Conservation (phyloP, 805 yeast species). For the Hemisphaericaspora nanyangensis region DNA sequence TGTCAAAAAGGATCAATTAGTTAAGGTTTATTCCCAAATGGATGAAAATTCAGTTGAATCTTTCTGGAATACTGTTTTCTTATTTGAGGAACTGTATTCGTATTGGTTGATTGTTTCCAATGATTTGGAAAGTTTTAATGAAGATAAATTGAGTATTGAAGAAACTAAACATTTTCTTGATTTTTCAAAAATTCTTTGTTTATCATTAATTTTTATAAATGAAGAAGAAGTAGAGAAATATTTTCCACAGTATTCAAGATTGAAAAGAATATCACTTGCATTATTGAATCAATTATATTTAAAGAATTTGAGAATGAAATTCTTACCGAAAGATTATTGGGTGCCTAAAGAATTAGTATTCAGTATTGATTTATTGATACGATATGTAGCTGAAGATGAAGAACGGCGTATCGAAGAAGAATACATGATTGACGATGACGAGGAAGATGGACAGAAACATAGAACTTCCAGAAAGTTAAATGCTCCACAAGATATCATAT, state of each 20-base stretch:
- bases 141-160: constrained; percentile 35
- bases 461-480: background rate
- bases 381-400: constrained; percentile 42
- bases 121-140: constrained; percentile 54
- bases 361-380: constrained; percentile 34
- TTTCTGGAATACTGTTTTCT: constrained; percentile 38
- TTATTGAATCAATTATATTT: constrained; percentile 62
- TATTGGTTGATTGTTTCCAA: constrained; percentile 65
- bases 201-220: constrained; percentile 44
- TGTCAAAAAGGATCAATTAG: constrained; percentile 9
- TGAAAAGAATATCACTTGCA: constrained; percentile 39
- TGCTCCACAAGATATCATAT: constrained; percentile 9
- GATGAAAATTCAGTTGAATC: background rate
- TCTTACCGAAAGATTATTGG: constrained; percentile 57
- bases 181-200: constrained; percentile 49
- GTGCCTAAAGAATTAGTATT: constrained; percentile 25
- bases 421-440: constrained; percentile 11
- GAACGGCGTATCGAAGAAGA: constrained; percentile 19
- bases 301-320: constrained; percentile 58
- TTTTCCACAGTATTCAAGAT: constrained; percentile 5
- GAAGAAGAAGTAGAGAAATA: constrained; percentile 7
- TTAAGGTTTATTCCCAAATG: constrained; percentile 6
- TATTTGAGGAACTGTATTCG: constrained; percentile 60
- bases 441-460: background rate
- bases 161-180: constrained; percentile 39